Base-by-base conservation (phyloP, 805 yeast genomes). In the Lipomyces starkeyi region DNA sequence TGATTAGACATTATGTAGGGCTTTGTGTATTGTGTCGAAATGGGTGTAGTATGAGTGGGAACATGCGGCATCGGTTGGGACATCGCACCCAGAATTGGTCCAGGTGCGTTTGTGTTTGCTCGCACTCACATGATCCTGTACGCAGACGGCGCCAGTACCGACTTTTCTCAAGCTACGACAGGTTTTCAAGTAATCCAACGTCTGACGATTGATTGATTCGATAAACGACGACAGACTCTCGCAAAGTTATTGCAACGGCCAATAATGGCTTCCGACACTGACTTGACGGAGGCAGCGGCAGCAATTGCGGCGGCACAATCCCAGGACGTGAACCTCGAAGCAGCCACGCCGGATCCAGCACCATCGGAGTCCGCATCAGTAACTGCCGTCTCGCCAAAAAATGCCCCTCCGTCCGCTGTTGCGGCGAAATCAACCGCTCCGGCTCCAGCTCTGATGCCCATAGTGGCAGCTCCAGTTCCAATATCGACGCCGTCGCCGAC, bases 221-320 rank as follows among this genome's bases (percentile, higher is more conserved):
- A 43, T n/a, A 43, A 43, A 8, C 49, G 4, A 17, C 49, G 49
- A 43, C 49, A n/a, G 8, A 6, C 22, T n/a, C 3, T 3, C 49
- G n/a, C 49, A n/a, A 8, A 17, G 9, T 43, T 17, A 17, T 43
- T 43, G 49, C 49, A 43, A 17, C 20, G 20, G 49, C 29, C 60
- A 13, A 25, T 29, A 53, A 53, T 53, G 56, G 56, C 56, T 11
- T 53, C 56, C 34, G 56, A 53, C 34, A 35, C 56, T 29, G 56
- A 53, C 34, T 53, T n/a, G 17, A 37, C 40, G 14, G 22, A 43
- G 14, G 49, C 34, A 13, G 56, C 56, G 34, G 34, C 56, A 53
- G 56, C 56, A 25, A 29, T 25, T 53, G 34, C 34, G 22, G 56
- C 1, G 22, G 56, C 3, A 3, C 56, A 20, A 25, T 11, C 34